A percentile compares a stretch with the other conserved stretches of the same genome.
These are phyloP conservation scores for Mortierella polycephala DNA, from an alignment of 371 early-diverging fungal genomes.

Conservation along the genomic window DNA sequence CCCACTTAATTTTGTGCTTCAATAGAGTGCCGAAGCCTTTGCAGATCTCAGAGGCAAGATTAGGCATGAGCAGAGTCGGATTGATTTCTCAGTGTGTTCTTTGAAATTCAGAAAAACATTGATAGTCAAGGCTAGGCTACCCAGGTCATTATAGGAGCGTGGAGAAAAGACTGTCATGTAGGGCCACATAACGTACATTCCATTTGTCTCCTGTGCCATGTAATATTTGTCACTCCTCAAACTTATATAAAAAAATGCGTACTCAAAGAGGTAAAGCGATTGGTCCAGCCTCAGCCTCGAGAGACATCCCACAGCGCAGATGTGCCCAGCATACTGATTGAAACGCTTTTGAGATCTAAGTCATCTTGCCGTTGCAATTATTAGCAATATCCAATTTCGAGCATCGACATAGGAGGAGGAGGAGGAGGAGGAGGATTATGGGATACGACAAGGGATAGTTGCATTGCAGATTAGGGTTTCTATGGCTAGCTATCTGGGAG, in stretches of 20 bases:
- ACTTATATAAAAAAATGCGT: neutral
- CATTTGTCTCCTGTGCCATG: neutral
- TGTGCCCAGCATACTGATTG: slow-evolving; percentile 7
- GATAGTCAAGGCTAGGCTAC: neutral
- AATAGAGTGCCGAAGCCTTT: slow-evolving; percentile 12
- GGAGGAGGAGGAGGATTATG: too few relatives aligned
- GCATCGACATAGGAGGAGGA: slow-evolving; percentile 1
- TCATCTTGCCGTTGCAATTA: slow-evolving; percentile 7
- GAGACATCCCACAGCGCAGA: slow-evolving; percentile 10
- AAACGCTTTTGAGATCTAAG: slow-evolving; percentile 6
- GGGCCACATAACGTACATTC: too few relatives aligned
- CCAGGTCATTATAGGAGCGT: too few relatives aligned
- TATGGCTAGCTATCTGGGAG: too few relatives aligned
- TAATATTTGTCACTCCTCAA: neutral
- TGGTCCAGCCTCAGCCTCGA: slow-evolving; percentile 10
- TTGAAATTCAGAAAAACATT: slow-evolving; percentile 14
- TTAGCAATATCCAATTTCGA: slow-evolving; percentile 16
- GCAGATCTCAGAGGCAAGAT: slow-evolving; percentile 15
- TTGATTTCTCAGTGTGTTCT: slow-evolving; percentile 5
- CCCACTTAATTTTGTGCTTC: slow-evolving; percentile 10
- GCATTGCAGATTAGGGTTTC: too few relatives aligned
- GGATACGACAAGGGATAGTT: too few relatives aligned
- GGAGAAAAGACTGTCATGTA: too few relatives aligned
- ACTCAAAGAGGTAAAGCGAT: neutral
- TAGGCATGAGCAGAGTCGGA: slow-evolving; percentile 15